Percentiles rank a stretch among this genome's conserved stretches.
Conservation (phyloP, 208 protist species). For the Wallacemonas sp. region DNA sequence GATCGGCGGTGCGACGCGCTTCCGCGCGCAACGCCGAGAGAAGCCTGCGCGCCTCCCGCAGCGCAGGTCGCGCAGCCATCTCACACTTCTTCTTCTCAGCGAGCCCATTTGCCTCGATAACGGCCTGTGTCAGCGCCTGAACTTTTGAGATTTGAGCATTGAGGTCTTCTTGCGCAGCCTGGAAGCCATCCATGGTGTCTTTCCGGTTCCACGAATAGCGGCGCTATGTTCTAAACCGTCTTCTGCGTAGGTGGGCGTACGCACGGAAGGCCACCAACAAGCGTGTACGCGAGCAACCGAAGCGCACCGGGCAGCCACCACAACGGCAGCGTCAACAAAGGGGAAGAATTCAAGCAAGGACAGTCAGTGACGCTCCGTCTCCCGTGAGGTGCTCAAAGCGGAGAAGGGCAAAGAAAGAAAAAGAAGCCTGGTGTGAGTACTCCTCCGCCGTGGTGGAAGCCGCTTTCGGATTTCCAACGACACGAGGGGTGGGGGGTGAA, state of each 20-base stretch:
- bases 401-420: too few relatives aligned
- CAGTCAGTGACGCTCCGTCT: too few relatives aligned
- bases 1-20: slow-evolving; percentile 57
- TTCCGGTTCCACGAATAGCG: not conserved
- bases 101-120: slow-evolving; percentile 44
- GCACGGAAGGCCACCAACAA: too few relatives aligned
- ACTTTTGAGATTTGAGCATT: slow-evolving; percentile 40
- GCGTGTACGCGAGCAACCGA: too few relatives aligned
- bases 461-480: too few relatives aligned
- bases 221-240: not conserved
- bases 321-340: too few relatives aligned
- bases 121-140: slow-evolving; percentile 36
- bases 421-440: too few relatives aligned
- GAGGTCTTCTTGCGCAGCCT: slow-evolving; percentile 38
- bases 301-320: too few relatives aligned
- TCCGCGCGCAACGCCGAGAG: slow-evolving; percentile 63
- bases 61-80: slow-evolving; percentile 47
- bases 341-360: too few relatives aligned
- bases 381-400: too few relatives aligned
- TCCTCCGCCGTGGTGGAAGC: too few relatives aligned
- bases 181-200: slow-evolving; percentile 43
- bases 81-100: slow-evolving; percentile 72
- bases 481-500: too few relatives aligned
- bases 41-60: slow-evolving; percentile 70
- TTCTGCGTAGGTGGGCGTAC: not conserved